Base-by-base conservation (phyloP, 1,284 basidiomycete species). In the Rhodotorula mucilaginosa region DNA sequence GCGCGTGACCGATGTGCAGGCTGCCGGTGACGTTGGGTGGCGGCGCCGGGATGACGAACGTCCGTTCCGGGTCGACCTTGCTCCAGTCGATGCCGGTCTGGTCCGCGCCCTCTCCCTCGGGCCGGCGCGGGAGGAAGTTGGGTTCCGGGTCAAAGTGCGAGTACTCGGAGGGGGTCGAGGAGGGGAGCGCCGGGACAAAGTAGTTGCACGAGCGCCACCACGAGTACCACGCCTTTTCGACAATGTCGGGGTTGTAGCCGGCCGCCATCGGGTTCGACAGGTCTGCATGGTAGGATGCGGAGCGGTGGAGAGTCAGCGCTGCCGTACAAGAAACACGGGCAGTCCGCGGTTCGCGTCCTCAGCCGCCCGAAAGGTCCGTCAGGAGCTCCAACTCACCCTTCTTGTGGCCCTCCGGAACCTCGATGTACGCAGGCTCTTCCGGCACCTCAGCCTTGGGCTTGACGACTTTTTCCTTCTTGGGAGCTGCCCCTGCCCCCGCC, bases 11-110 rank as follows among this genome's bases (percentile, higher is more conserved):
- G 74, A 97, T 97, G 80, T 99, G 97, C 67, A 99, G 84, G 75
- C 88, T 91, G 31, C 97, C 97, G 0, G 97, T 99, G 76, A 99
- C 95, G 80, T 99, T 99, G n/a, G 97, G 97, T 18, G 97, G 97
- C 47, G 97, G 97, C 7, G 89, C 86, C 1, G 95, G 91, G 61
- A 99, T 88, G 73, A 95, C 89, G 80, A 99, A 99, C 13, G 85
- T 82, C 44, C 78, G 79, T 12, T 69, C 66, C 44, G 65, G 67
- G 68, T 76, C 65, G 62, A 74, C n/a, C 61, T 71, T 67, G 56
- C 49, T 54, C 71, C 74, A 67, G 72, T 82, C 76, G 5, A 82
- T 78, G 44, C 81, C 84, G 63, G 88, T 88, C 74, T 89, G 84
- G 18, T 84, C 78, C 54, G 26, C 29, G 5, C 54, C 39, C 39